Evolutionary conservation across 441 rosid species (phyloP).

Genomic region (Erodium moschatum): DNA sequence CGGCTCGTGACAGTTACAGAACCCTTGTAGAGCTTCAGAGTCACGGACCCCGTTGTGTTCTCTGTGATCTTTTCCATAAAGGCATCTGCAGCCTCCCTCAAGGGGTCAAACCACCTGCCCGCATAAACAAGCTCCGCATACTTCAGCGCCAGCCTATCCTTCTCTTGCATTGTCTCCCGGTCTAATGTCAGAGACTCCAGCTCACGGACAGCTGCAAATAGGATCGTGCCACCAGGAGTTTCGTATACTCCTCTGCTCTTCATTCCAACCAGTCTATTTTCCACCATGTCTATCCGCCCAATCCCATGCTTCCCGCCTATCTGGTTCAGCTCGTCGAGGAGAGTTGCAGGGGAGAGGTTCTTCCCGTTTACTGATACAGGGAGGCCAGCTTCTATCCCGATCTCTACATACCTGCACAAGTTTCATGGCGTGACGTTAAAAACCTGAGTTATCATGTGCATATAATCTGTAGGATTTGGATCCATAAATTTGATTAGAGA

Average conservation of each 20-base stretch:
- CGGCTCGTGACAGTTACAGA: constrained; percentile 34
- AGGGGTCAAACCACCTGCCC: constrained; percentile 91
- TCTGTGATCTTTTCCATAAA: constrained; percentile 75
- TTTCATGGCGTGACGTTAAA: neutral
- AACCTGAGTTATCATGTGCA: neutral
- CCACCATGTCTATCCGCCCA: constrained; percentile 92
- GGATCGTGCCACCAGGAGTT: constrained; percentile 92
- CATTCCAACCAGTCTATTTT: constrained; percentile 91
- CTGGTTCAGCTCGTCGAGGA: constrained; percentile 60
- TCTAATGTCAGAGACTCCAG: constrained; percentile 84
- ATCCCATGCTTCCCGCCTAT: constrained; percentile 80
- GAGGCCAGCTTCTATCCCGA: constrained; percentile 60
- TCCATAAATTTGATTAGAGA: constrained; percentile 3
- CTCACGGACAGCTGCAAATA: constrained; percentile 62
- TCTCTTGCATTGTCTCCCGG: constrained; percentile 70
- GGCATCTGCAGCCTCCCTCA: constrained; percentile 72
- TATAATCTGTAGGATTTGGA: neutral
- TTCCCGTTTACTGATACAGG: constrained; percentile 77
- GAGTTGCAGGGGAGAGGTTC: constrained; percentile 64
- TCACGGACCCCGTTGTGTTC: constrained; percentile 64
- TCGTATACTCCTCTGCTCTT: constrained; percentile 97
- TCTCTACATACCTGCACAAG: constrained; percentile 49
- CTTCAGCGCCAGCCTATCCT: constrained; percentile 74
- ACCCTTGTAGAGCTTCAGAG: constrained; percentile 72
- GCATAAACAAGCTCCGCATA: constrained; percentile 90